phyloP scores from a whole-genome alignment of 2,329 filamentous ascomycete genomes.

The Periconia sp. region DNA sequence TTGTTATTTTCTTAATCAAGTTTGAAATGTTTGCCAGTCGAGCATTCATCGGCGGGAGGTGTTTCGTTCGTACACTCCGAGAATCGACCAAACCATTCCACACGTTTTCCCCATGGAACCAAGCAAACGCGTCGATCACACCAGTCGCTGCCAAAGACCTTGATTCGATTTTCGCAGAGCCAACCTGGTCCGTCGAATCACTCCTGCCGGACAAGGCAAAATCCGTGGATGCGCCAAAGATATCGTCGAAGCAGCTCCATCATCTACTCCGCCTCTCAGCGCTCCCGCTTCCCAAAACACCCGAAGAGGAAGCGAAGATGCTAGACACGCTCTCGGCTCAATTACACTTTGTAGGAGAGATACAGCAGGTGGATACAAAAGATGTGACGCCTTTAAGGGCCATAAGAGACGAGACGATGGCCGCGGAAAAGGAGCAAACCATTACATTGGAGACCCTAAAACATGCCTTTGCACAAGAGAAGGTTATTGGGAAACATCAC shows the following conservation, averaged over 20 bases:
- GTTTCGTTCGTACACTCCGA: background rate
- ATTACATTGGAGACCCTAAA: conserved; percentile 61
- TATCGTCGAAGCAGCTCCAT: conserved; percentile 70
- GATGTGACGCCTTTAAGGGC: conserved; percentile 73
- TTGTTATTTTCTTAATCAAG: background rate
- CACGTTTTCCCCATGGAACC: background rate
- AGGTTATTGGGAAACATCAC: conserved; percentile 57
- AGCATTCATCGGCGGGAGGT: background rate
- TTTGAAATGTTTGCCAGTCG: conserved; percentile 4
- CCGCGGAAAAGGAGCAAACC: conserved; percentile 58
- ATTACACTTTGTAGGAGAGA: conserved; percentile 84
- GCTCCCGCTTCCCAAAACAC: conserved; percentile 68
- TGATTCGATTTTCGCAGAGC: conserved; percentile 59
- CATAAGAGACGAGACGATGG: conserved; percentile 76
- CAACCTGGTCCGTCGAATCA: conserved; percentile 81
- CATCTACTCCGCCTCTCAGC: conserved; percentile 90
- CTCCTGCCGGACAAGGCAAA: conserved; percentile 59
- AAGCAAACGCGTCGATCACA: conserved; percentile 3
- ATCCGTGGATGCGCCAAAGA: conserved; percentile 38
- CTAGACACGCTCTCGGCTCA: conserved; percentile 76
- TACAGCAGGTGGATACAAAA: conserved; percentile 76
- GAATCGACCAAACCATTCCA: conserved; percentile 1
- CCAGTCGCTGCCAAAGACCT: conserved; percentile 29
- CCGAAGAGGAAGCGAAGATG: conserved; percentile 68
- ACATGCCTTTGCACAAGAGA: conserved; percentile 62